Conservation (phyloP, 306 rosid species). For the Nissolia schottii region DNA sequence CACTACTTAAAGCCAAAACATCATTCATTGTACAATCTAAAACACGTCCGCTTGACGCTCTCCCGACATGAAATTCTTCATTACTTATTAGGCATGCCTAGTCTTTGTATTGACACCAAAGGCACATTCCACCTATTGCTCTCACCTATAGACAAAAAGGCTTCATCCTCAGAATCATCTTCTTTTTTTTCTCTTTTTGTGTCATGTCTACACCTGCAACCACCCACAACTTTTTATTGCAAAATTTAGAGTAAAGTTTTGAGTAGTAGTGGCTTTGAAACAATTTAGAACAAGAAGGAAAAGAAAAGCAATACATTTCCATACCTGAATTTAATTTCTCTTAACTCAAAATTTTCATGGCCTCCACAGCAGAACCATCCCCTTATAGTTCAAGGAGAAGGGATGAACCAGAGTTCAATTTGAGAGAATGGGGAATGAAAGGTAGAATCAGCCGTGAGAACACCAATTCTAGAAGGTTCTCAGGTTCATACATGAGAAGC, state of each 20-base stretch:
- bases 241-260: conserved; percentile 15
- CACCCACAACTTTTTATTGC: conserved; percentile 13
- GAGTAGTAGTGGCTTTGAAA: background rate
- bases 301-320: too few species aligned
- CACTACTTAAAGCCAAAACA: too few species aligned
- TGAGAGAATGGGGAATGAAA: conserved; percentile 72
- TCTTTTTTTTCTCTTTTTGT: conserved; percentile 15
- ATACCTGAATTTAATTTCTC: conserved; percentile 3
- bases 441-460: conserved; percentile 48
- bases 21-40: too few species aligned
- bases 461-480: conserved; percentile 61
- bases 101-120: conserved; percentile 2
- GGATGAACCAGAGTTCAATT: conserved; percentile 72
- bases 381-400: conserved; percentile 39
- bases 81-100: conserved; percentile 22
- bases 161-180: conserved; percentile 6
- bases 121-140: conserved; percentile 18
- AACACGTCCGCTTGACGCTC: too few species aligned
- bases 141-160: conserved; percentile 22
- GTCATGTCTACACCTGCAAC: conserved; percentile 14
- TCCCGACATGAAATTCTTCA: too few species aligned
- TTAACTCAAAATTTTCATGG: conserved; percentile 31
- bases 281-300: background rate
- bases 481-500: conserved; percentile 86
- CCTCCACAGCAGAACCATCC: conserved; percentile 46